Conservation (phyloP, 176 grass and related monocot genomes). For the Carex pumila region DNA sequence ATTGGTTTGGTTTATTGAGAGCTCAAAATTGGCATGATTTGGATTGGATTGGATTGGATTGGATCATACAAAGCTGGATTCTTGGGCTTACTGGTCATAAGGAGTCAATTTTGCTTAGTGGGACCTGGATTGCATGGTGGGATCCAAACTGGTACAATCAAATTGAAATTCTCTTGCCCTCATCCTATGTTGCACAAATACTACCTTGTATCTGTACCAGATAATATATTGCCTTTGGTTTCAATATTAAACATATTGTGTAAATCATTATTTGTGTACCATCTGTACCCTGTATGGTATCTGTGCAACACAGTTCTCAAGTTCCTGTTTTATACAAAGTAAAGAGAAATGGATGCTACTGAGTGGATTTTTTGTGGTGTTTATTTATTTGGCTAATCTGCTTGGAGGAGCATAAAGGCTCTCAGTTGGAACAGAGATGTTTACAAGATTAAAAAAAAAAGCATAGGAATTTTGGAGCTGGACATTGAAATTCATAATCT, state of each 20-base stretch:
- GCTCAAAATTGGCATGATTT: slow-evolving; percentile 20
- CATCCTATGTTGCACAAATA: not conserved
- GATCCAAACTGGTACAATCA: slow-evolving; percentile 6
- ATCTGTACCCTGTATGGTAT: not conserved
- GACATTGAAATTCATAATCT: slow-evolving; percentile 13
- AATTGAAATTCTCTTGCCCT: slow-evolving; percentile 4
- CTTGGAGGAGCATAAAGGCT: slow-evolving; percentile 15
- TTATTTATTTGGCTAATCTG: slow-evolving; percentile 4
- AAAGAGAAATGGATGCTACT: not conserved
- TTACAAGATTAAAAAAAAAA: not conserved
- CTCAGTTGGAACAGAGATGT: not conserved
- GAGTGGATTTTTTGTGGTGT: not conserved
- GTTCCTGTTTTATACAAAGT: not conserved
- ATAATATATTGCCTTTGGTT: not conserved
- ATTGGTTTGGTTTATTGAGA: slow-evolving; percentile 18
- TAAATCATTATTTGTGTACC: not conserved
- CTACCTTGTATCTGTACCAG: not conserved
- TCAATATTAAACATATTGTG: not conserved
- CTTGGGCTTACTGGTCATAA: slow-evolving; percentile 15
- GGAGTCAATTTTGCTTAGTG: slow-evolving; percentile 21
- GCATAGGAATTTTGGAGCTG: not conserved
- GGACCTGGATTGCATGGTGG: slow-evolving; percentile 11
- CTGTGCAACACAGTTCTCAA: not conserved
- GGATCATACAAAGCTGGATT: slow-evolving; percentile 23
- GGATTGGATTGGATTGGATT: not conserved